phyloP scores from a whole-genome alignment of 2,329 filamentous ascomycete species.

The Cladosporium sp. region DNA sequence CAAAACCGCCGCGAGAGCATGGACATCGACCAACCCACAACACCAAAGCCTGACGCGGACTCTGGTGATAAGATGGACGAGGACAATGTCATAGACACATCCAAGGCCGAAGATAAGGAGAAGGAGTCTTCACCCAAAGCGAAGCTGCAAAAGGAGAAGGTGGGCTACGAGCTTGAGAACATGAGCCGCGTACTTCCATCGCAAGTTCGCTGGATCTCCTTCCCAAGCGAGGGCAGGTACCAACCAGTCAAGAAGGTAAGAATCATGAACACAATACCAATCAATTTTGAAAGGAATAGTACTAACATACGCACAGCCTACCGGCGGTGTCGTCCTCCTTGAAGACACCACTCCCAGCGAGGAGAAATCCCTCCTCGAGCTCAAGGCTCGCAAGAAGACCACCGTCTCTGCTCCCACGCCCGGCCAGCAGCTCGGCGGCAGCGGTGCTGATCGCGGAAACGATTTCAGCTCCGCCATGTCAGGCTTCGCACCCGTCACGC shows the following conservation, averaged over 20 bases:
- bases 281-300: background rate
- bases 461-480: slow-evolving; percentile 29
- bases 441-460: slow-evolving; percentile 14
- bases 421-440: slow-evolving; percentile 22
- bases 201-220: slow-evolving; percentile 93
- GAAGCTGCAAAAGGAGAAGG: slow-evolving; percentile 69
- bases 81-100: slow-evolving; percentile 37
- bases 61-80: slow-evolving; percentile 78
- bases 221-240: slow-evolving; percentile 77
- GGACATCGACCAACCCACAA: slow-evolving; percentile 81
- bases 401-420: slow-evolving; percentile 41
- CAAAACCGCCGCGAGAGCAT: slow-evolving; percentile 88
- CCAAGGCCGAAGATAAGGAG: slow-evolving; percentile 42
- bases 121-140: slow-evolving; percentile 61
- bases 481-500: slow-evolving; percentile 21
- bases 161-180: slow-evolving; percentile 93
- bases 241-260: slow-evolving; percentile 86
- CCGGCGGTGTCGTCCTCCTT: slow-evolving; percentile 88
- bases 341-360: slow-evolving; percentile 77
- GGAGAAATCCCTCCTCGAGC: slow-evolving; percentile 75
- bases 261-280: slow-evolving; percentile 18
- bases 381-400: slow-evolving; percentile 79
- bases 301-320: slow-evolving; percentile 62
- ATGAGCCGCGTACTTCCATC: slow-evolving; percentile 90
- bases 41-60: slow-evolving; percentile 60